Evolutionary conservation across 176 grass and related monocot species (phyloP), one percentile per base, ranked within the genome.

Genomic region (Hsuehochloa calcarea): DNA sequence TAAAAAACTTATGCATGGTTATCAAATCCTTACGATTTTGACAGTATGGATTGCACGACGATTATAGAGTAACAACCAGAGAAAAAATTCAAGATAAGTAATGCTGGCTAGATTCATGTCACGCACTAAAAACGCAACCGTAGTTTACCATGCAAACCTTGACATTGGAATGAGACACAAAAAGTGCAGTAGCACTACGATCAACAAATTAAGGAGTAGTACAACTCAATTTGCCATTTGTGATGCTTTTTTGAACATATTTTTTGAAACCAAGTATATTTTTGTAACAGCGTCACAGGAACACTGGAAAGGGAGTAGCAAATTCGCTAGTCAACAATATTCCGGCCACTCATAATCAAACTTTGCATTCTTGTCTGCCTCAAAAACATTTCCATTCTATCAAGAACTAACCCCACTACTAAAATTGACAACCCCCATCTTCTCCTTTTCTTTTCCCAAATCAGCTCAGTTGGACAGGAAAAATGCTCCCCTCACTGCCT

Each of bases 281-380:
- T n/a, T 72, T 58, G 7, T 54, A 43, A 54, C 54, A 45, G 54
- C 68, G 11, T 47, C 47, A 72, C 58, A 72, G 20, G 65, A 62
- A 37, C 37, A 58, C 74, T 10, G 7, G 41, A 80, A 74, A 56
- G 34, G 47, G 61, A 50, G 60, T 25, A 35, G 25, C 35, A 75
- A 68, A 77, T 65, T 82, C 44, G 6, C 19, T 13, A 39, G 88
- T 70, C 64, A 86, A n/a, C 78, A 55, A 86, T 77, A 64, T 82
- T 65, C 78, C 37, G 4, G 43, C 22, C 25, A 47, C 60, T 26
- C 4, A 13, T 69, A 82, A 86, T 82, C 65, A 3, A 22, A 12
- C 65, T 60, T 77, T 56, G 72, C 83, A 77, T 70, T 75, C 8
- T 7, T 90, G 88, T 86, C 84, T 82, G 84, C 79, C 83, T 27